These are phyloP conservation scores for Stephanodiscus minutulus DNA, from an alignment of 108 stramenopile species.

Conservation along the genomic window DNA sequence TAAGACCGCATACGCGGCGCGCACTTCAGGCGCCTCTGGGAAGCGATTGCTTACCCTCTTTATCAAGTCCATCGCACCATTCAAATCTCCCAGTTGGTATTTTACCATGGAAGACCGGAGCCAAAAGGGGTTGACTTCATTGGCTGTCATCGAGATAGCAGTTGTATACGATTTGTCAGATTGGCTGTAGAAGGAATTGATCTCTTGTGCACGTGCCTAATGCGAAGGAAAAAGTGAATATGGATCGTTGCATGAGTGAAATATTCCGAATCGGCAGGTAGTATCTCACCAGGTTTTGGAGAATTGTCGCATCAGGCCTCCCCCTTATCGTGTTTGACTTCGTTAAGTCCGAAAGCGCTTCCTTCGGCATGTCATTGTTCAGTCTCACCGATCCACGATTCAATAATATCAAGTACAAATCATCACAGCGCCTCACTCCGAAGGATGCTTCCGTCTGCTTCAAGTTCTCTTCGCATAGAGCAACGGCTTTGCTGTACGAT, in stretches of 20 bases:
- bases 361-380: constrained; percentile 65
- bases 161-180: constrained; percentile 69
- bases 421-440: constrained; percentile 65
- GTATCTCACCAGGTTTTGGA: constrained; percentile 63
- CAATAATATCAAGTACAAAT: constrained; percentile 74
- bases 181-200: constrained; percentile 64
- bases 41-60: constrained; percentile 85
- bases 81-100: constrained; percentile 67
- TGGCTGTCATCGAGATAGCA: constrained; percentile 86
- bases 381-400: constrained; percentile 79
- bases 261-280: neutral
- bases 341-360: constrained; percentile 70
- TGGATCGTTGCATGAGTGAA: neutral
- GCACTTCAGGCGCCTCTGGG: constrained; percentile 85
- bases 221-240: neutral
- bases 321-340: constrained; percentile 58
- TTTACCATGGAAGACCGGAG: constrained; percentile 78
- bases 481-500: constrained; percentile 71
- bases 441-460: constrained; percentile 52
- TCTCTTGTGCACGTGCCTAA: constrained; percentile 72
- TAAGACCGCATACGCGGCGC: constrained; percentile 75
- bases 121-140: constrained; percentile 87
- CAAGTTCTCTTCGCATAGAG: constrained; percentile 62
- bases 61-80: constrained; percentile 70
- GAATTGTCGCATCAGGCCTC: constrained; percentile 72